Evolutionary conservation across 2,329 filamentous ascomycete species (phyloP).

Genomic region (Coniochaeta hoffmannii): DNA sequence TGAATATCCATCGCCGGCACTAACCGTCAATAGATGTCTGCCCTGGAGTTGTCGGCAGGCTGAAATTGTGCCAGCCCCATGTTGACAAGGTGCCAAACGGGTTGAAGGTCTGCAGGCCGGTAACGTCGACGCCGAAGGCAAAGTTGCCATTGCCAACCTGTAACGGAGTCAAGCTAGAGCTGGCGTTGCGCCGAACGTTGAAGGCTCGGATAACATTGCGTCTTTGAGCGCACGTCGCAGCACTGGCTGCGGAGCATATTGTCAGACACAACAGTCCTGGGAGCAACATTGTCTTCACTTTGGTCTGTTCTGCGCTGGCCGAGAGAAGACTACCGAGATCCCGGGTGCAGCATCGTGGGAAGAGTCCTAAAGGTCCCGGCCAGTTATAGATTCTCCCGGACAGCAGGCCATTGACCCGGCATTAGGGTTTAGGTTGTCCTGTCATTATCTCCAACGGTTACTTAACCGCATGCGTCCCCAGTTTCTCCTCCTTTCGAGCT

Average conservation of each 20-base stretch:
- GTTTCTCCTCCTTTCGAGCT: neutral
- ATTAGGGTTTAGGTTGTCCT: neutral
- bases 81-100: constrained; percentile 39
- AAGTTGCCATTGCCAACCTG: constrained; percentile 43
- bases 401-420: neutral
- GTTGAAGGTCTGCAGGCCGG: constrained; percentile 37
- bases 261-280: neutral
- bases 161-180: constrained; percentile 41
- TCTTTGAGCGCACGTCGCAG: constrained; percentile 8
- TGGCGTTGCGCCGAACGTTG: constrained; percentile 39
- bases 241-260: neutral
- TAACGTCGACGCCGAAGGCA: constrained; percentile 38
- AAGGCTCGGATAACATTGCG: constrained; percentile 29
- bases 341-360: neutral
- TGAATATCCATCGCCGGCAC: constrained; percentile 3
- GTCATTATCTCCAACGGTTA: neutral
- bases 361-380: neutral
- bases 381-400: neutral
- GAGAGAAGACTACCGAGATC: neutral
- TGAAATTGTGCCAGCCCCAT: constrained; percentile 44
- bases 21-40: constrained; percentile 27
- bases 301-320: neutral
- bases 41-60: constrained; percentile 29
- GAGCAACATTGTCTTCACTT: neutral
- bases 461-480: neutral